Base-by-base conservation (phyloP, 305 asterid genomes). In the Fraxinus floribunda region DNA sequence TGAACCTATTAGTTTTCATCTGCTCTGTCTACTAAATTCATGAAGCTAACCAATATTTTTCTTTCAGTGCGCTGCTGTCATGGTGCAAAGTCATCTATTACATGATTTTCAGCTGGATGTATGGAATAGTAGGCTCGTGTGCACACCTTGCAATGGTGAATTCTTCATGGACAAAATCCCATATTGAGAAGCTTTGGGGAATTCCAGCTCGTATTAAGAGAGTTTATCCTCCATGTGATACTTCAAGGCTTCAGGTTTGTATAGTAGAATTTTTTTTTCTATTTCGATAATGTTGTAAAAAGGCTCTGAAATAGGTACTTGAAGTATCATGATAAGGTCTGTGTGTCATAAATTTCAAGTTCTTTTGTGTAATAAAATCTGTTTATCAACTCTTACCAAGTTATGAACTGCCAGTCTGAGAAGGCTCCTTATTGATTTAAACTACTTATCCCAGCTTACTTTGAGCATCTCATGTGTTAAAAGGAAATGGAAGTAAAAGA, bases 221-320 rank as follows among this genome's bases (percentile, higher is more conserved):
- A 79, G 94, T 93, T 57, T 94, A 92, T 86, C 99, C 99, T 90
- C 98, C 99, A 55, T 96, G 99, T 86, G 98, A 96, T 84, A 93
- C 98, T 80, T 93, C 93, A 68, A 90, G 93, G 78, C 98, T 96
- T 79, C 98, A 93, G 98, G 98, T 95, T 78, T 84, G 85, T 66
- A 68, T 66, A 52, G 76, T 68, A n/a, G 32, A 81, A 24, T 46
- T 52, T 75, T 78, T 64, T 81, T 74, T 77, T 84, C 71, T 86
- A 66, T 6, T 66, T 66, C 26, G 74, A 66, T 68, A 68, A 29
- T 68, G 8, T 29, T 68, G 18, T 68, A 1, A 29, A 29, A 68
- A 9, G 75, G 75, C 75, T 29, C 20, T 68, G 38, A 9, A 68
- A 68, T 29, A 68, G 20, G 20, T 68, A 68, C 75, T 29, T 29